Percentiles rank a stretch among this genome's conserved stretches.
Evolutionary conservation across 164 flowering plant genomes (phyloP).

Genomic region (Macadamia tetraphylla): DNA sequence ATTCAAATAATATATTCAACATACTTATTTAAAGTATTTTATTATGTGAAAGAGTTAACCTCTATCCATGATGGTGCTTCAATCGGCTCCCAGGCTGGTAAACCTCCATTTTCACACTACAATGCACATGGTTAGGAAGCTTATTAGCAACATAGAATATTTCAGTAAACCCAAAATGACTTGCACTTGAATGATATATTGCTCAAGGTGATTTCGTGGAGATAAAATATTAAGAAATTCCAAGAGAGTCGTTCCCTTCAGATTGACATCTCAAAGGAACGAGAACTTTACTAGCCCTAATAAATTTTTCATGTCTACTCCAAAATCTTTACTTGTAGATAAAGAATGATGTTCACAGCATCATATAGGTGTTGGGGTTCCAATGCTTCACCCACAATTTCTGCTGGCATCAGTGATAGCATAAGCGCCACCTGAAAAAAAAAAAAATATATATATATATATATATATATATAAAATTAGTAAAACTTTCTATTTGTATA

Average conservation of each 20-base stretch:
- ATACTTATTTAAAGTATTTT: neutral
- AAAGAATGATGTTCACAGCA: constrained; percentile 41
- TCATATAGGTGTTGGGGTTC: constrained; percentile 37
- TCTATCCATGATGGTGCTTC: constrained; percentile 34
- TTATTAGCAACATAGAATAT: no score
- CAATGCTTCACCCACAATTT: constrained; percentile 40
- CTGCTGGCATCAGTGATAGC: constrained; percentile 37
- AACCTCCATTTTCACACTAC: constrained; percentile 41
- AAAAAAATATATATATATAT: neutral
- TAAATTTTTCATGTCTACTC: no score
- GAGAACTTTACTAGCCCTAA: no score
- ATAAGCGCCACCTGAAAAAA: constrained; percentile 32
- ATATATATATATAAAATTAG: neutral
- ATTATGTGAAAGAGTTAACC: constrained; percentile 17
- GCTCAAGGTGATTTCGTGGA: no score
- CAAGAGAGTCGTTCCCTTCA: no score
- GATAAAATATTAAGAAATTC: no score
- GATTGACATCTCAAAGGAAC: no score
- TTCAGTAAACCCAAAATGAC: no score
- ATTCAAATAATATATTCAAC: no score
- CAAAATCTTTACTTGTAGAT: constrained; percentile 29
- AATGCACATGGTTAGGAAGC: neutral
- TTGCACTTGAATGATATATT: no score
- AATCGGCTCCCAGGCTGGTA: constrained; percentile 39
- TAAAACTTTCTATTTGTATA: no score